A percentile compares a stretch with the other conserved stretches of the same genome.
phyloP scores from a whole-genome alignment of 2,329 filamentous ascomycete species.

The Colletotrichum chlorophyti region DNA sequence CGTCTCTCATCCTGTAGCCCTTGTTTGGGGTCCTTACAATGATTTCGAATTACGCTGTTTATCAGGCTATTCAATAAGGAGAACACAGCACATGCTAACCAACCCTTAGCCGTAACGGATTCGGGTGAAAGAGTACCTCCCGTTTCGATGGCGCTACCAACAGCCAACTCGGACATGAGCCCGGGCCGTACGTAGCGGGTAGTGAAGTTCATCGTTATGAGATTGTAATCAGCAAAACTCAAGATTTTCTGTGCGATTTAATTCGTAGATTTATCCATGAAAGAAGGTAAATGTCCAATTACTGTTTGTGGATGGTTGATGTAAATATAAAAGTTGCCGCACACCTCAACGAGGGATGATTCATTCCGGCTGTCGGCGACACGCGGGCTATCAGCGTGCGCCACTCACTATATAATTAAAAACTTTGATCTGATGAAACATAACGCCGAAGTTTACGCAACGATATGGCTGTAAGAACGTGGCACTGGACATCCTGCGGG shows the following conservation, averaged over 20 bases:
- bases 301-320: background rate
- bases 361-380: background rate
- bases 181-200: slow-evolving; percentile 4
- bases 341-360: too few species aligned
- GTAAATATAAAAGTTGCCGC: background rate
- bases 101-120: slow-evolving; percentile 3
- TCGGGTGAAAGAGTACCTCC: background rate
- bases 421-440: slow-evolving; percentile 21
- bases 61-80: slow-evolving; percentile 16
- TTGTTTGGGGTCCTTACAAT: background rate
- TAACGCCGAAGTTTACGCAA: background rate
- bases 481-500: background rate
- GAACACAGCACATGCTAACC: slow-evolving; percentile 7
- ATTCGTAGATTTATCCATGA: too few species aligned
- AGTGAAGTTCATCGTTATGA: background rate
- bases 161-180: slow-evolving; percentile 1
- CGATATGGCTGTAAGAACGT: background rate
- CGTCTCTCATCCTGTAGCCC: background rate
- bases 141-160: background rate
- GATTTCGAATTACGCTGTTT: background rate
- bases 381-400: background rate
- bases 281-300: too few species aligned
- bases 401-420: too few species aligned
- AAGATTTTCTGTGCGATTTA: too few species aligned
- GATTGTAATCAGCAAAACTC: too few species aligned